Evolutionary conservation across 352 stramenopile genomes (phyloP).

Genomic region (Phytophthora pinifolia): DNA sequence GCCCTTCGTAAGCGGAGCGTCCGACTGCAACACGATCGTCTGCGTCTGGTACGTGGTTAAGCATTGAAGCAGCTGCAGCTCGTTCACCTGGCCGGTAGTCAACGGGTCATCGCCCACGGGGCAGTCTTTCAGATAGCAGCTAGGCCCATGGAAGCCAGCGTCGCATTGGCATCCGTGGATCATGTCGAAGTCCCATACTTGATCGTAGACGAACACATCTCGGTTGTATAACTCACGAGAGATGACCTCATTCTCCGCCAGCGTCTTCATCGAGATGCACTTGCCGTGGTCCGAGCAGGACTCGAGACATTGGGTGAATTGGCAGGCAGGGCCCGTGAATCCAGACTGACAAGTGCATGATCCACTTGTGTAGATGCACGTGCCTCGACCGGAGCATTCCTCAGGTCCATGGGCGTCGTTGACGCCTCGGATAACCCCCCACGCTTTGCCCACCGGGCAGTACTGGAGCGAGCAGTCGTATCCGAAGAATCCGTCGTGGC

Average conservation of each 20-base stretch:
- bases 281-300: slow-evolving; percentile 49
- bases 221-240: slow-evolving; percentile 56
- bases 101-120: slow-evolving; percentile 70
- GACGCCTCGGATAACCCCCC: slow-evolving; percentile 46
- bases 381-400: slow-evolving; percentile 69
- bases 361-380: slow-evolving; percentile 65
- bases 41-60: slow-evolving; percentile 64
- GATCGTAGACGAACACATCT: slow-evolving; percentile 41
- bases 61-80: slow-evolving; percentile 65
- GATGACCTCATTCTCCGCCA: slow-evolving; percentile 50
- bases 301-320: slow-evolving; percentile 55
- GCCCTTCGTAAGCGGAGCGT: slow-evolving; percentile 46
- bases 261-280: slow-evolving; percentile 71
- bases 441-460: slow-evolving; percentile 52
- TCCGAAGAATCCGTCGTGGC: slow-evolving; percentile 51
- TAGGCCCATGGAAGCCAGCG: slow-evolving; percentile 46
- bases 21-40: slow-evolving; percentile 44
- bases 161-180: slow-evolving; percentile 83
- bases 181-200: slow-evolving; percentile 73
- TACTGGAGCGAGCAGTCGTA: slow-evolving; percentile 63
- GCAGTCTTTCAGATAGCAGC: slow-evolving; percentile 66
- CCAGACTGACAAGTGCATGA: slow-evolving; percentile 81
- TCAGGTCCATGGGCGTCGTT: slow-evolving; percentile 47
- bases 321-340: slow-evolving; percentile 74
- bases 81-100: slow-evolving; percentile 53